Percentiles rank a stretch among this genome's conserved stretches.
These are phyloP conservation scores for Blastobotrys aristatus DNA, from an alignment of 1,139 yeast species.

Conservation along the genomic window DNA sequence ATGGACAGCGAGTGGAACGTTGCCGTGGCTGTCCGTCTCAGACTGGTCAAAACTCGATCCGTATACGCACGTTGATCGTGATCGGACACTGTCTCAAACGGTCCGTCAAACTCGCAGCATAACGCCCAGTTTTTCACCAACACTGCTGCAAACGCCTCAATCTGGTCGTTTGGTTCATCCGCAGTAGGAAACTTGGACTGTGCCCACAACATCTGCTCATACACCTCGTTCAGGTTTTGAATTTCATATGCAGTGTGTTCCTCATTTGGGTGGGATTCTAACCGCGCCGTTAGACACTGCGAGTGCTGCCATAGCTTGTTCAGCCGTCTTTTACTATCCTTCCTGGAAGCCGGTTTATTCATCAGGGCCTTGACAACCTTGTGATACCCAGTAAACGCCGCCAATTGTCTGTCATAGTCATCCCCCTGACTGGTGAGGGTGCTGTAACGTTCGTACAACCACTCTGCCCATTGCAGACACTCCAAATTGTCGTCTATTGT, in stretches of 20 bases:
- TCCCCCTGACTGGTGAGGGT: slow-evolving; percentile 19
- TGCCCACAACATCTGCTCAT: slow-evolving; percentile 23
- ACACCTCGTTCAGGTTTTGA: slow-evolving; percentile 14
- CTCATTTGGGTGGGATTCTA: slow-evolving; percentile 15
- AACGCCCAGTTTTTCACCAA: slow-evolving; percentile 33
- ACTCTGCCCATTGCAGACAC: slow-evolving; percentile 26
- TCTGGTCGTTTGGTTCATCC: slow-evolving; percentile 35
- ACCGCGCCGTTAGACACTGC: slow-evolving; percentile 16
- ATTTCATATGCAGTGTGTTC: slow-evolving; percentile 12
- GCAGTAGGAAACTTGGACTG: slow-evolving; percentile 43
- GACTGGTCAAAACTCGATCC: slow-evolving; percentile 22
- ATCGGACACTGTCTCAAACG: slow-evolving; percentile 22
- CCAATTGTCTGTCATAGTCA: slow-evolving; percentile 1
- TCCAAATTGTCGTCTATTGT: slow-evolving; percentile 18
- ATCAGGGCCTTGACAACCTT: slow-evolving; percentile 14
- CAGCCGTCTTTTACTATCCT: slow-evolving; percentile 6
- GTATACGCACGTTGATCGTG: slow-evolving; percentile 21
- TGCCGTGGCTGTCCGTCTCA: slow-evolving; percentile 38
- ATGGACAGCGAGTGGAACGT: slow-evolving; percentile 47
- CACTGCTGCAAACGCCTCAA: slow-evolving; percentile 31
- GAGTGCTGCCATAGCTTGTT: slow-evolving; percentile 21
- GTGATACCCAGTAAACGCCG: slow-evolving; percentile 25
- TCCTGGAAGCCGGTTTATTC: background rate
- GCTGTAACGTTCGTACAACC: slow-evolving; percentile 23
- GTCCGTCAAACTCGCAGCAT: slow-evolving; percentile 16